Conservation (phyloP, 2,329 filamentous ascomycete species). For the Xylariaceae sp. region DNA sequence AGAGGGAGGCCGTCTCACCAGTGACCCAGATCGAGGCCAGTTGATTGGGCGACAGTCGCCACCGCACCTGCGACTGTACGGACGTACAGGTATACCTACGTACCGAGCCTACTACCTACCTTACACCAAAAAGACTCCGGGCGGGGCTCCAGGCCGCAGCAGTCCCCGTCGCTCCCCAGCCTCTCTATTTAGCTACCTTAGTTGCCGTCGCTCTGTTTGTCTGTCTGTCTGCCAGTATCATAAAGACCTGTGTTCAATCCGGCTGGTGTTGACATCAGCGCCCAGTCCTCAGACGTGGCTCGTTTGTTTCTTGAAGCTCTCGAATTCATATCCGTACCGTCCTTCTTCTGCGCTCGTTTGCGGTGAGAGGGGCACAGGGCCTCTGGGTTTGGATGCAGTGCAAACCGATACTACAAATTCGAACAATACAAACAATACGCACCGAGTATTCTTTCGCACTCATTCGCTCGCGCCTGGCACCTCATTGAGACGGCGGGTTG, state of each 20-base stretch:
- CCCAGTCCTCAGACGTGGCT: constrained; percentile 15
- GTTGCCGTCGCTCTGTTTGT: constrained; percentile 3
- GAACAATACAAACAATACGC: no score
- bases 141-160: constrained; percentile 8
- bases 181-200: constrained; percentile 28
- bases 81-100: no score
- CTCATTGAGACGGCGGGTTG: constrained; percentile 6
- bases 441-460: no score
- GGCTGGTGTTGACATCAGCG: constrained; percentile 9
- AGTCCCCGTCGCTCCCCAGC: constrained; percentile 18
- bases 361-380: no score
- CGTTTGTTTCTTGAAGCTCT: constrained; percentile 11
- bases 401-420: no score
- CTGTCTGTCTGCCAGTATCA: background rate
- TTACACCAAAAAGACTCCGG: constrained; percentile 8
- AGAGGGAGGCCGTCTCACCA: constrained; percentile 14
- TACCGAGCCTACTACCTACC: no score
- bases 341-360: background rate
- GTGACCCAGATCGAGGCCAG: constrained; percentile 11
- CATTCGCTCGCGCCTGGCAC: no score
- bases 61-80: constrained; percentile 9
- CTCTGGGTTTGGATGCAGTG: no score
- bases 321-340: background rate
- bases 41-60: constrained; percentile 16
- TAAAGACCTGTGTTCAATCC: constrained; percentile 2